A percentile compares a stretch with the other conserved stretches of the same genome.
These are phyloP conservation scores for Pleomassaria siparia DNA, from an alignment of 2,329 filamentous ascomycete genomes.

Conservation along the genomic window DNA sequence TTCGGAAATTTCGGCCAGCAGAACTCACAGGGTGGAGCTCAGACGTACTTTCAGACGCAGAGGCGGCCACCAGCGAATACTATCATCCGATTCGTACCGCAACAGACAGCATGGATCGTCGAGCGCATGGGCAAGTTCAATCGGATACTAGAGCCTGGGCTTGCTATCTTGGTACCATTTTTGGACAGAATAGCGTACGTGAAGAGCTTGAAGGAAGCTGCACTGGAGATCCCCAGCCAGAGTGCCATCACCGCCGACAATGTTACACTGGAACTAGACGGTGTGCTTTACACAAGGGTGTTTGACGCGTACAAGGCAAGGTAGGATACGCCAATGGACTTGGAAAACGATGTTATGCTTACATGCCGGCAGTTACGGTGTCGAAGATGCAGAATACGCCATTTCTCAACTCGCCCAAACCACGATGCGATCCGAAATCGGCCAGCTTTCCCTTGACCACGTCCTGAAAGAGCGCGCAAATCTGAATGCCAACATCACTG, in stretches of 20 bases:
- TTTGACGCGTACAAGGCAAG: conserved; percentile 98
- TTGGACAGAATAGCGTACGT: conserved; percentile 97
- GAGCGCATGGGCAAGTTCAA: conserved; percentile 99
- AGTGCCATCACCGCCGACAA: conserved; percentile 98
- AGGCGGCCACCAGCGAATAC: conserved; percentile 83
- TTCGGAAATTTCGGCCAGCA: conserved; percentile 32
- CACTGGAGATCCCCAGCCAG: conserved; percentile 96
- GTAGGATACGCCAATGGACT: conserved; percentile 49
- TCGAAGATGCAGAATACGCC: conserved; percentile 98
- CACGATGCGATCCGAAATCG: conserved; percentile 98
- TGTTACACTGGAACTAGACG: conserved; percentile 93
- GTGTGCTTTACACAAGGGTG: conserved; percentile 91
- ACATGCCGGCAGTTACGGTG: conserved; percentile 71
- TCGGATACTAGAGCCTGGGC: conserved; percentile 86
- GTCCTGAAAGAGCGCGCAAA: conserved; percentile 96
- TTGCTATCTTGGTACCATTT: conserved; percentile 86
- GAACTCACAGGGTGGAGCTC: conserved; percentile 47
- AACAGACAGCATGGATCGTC: conserved; percentile 99
- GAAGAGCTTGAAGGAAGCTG: conserved; percentile 93
- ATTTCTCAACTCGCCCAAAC: conserved; percentile 98
- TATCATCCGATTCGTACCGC: conserved; percentile 93
- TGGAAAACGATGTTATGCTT: not conserved
- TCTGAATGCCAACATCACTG: conserved; percentile 97
- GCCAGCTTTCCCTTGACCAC: conserved; percentile 93
- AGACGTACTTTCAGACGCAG: conserved; percentile 75